Conservation (phyloP, 2,329 filamentous ascomycete species). For the Lasiodiplodia citricola region DNA sequence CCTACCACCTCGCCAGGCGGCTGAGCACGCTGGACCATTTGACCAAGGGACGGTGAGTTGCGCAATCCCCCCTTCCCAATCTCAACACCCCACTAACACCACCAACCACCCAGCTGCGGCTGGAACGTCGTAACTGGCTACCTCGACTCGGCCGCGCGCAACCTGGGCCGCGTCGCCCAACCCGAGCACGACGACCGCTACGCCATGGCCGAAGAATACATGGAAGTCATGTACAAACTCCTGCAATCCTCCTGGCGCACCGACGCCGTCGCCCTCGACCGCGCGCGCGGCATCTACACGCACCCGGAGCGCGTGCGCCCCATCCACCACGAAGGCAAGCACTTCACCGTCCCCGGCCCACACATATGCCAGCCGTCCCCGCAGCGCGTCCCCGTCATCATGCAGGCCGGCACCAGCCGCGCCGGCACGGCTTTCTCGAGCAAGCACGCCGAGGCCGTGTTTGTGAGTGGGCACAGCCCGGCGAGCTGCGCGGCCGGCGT, state of each 20-base stretch:
- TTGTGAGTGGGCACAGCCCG: slow-evolving; percentile 70
- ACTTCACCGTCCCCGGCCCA: slow-evolving; percentile 67
- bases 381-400: slow-evolving; percentile 70
- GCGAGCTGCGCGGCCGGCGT: slow-evolving; percentile 66
- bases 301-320: slow-evolving; percentile 63
- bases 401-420: slow-evolving; percentile 72
- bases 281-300: slow-evolving; percentile 64
- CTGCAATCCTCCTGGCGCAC: slow-evolving; percentile 71
- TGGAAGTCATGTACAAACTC: slow-evolving; percentile 69
- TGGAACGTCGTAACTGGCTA: slow-evolving; percentile 69
- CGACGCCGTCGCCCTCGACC: slow-evolving; percentile 67
- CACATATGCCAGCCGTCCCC: slow-evolving; percentile 70
- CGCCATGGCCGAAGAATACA: slow-evolving; percentile 67
- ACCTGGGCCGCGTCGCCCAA: slow-evolving; percentile 64
- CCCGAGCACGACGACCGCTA: slow-evolving; percentile 71
- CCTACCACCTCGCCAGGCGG: slow-evolving; percentile 69
- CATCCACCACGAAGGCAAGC: slow-evolving; percentile 70
- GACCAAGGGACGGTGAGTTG: slow-evolving; percentile 59
- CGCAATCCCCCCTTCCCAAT: not conserved
- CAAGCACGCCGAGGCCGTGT: slow-evolving; percentile 73
- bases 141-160: slow-evolving; percentile 68
- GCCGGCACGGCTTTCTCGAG: slow-evolving; percentile 71
- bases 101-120: slow-evolving; percentile 16
- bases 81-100: not conserved
- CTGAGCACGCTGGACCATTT: slow-evolving; percentile 71